Evolutionary conservation across 495 filamentous ascomycete genomes (phyloP).

Genomic region (Aspergillus incahuasiensis): DNA sequence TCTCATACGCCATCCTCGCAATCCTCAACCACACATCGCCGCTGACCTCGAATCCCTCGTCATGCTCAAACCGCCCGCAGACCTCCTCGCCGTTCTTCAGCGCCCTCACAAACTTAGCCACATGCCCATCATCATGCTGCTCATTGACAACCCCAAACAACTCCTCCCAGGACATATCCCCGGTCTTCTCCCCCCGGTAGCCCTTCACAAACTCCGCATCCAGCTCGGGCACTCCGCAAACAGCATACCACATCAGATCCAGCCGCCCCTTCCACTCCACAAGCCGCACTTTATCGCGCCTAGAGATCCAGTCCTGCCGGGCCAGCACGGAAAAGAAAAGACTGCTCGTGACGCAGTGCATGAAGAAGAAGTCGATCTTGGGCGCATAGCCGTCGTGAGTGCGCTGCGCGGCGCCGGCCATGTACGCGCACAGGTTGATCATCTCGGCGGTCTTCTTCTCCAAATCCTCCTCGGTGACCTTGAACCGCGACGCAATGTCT

Average conservation of each 20-base stretch:
- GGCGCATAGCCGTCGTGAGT: slow-evolving; percentile 8
- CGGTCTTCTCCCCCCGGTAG: slow-evolving; percentile 12
- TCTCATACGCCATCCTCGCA: slow-evolving; percentile 7
- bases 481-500: not conserved
- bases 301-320: slow-evolving; percentile 21
- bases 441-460: slow-evolving; percentile 28
- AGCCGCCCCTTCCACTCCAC: slow-evolving; percentile 32
- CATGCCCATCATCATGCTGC: slow-evolving; percentile 36
- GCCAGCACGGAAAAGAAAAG: slow-evolving; percentile 25
- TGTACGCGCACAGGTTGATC: slow-evolving; percentile 26
- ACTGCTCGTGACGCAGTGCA: slow-evolving; percentile 31
- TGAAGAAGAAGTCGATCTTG: slow-evolving; percentile 38
- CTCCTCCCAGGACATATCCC: slow-evolving; percentile 20
- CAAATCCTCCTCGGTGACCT: not conserved
- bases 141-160: slow-evolving; percentile 18
- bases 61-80: slow-evolving; percentile 18
- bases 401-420: slow-evolving; percentile 22
- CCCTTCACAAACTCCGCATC: slow-evolving; percentile 9
- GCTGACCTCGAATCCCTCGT: slow-evolving; percentile 21
- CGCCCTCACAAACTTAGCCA: slow-evolving; percentile 33
- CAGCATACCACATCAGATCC: slow-evolving; percentile 33
- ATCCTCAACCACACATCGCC: slow-evolving; percentile 34
- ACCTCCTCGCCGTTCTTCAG: slow-evolving; percentile 30
- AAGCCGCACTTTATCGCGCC: slow-evolving; percentile 22
- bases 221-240: slow-evolving; percentile 15